A percentile compares a stretch with the other conserved stretches of the same genome.
These are phyloP conservation scores for Fraxinus nigra DNA, from an alignment of 305 asterid species.

Conservation along the genomic window DNA sequence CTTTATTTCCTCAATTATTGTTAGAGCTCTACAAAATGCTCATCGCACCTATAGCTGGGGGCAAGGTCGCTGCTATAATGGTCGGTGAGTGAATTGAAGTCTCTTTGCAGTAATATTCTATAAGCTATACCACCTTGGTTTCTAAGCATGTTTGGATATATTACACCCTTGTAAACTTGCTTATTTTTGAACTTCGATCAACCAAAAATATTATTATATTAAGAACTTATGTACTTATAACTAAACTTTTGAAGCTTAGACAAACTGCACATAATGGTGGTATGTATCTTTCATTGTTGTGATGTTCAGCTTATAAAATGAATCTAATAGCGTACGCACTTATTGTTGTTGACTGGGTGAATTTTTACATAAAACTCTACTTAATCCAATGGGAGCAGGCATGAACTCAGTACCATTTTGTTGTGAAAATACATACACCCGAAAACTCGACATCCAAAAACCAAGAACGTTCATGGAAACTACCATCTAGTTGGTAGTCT, in stretches of 20 bases:
- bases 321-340: neutral
- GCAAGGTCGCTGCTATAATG: slow-evolving; percentile 75
- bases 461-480: neutral
- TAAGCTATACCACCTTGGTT: neutral
- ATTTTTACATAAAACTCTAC: neutral
- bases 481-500: neutral
- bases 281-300: neutral
- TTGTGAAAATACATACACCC: neutral
- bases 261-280: neutral
- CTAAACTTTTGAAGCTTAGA: neutral
- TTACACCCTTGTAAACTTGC: neutral
- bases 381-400: neutral
- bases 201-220: neutral
- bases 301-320: neutral
- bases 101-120: neutral
- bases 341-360: neutral
- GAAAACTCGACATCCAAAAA: neutral
- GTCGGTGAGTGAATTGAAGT: slow-evolving; percentile 54
- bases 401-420: neutral
- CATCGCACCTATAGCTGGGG: slow-evolving; percentile 64
- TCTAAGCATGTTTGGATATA: neutral
- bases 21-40: slow-evolving; percentile 65
- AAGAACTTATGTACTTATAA: neutral
- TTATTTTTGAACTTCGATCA: neutral
- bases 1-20: slow-evolving; percentile 65